Percentiles rank a stretch among this genome's conserved stretches.
Evolutionary conservation across 768 basidiomycete species (phyloP).

Genomic region (Amanita thiersii): DNA sequence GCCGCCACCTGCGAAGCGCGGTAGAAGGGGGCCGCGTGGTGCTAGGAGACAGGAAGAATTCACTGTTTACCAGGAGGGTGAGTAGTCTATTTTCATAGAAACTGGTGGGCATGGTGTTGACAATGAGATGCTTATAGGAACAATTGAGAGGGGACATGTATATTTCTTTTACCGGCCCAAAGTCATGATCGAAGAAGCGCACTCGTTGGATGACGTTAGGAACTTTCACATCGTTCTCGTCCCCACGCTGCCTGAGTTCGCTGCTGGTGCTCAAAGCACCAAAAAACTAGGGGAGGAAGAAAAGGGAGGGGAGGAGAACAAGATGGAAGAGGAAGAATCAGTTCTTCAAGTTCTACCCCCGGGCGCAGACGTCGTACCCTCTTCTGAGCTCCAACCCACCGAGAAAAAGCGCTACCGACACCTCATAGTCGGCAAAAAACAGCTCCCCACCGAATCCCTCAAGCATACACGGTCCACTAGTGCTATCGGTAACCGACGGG

Average conservation of each 20-base stretch:
- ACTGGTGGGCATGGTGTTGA: constrained; percentile 10
- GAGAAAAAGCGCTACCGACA: constrained; percentile 41
- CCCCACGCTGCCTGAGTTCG: constrained; percentile 42
- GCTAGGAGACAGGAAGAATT: constrained; percentile 15
- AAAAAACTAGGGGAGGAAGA: no score
- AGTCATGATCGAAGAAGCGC: constrained; percentile 41
- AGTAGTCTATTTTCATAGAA: constrained; percentile 7
- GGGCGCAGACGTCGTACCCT: constrained; percentile 45
- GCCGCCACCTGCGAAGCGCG: no score
- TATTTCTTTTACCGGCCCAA: constrained; percentile 62
- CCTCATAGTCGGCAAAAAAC: constrained; percentile 51
- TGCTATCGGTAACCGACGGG: constrained; percentile 24
- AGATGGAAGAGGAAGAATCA: constrained; percentile 10
- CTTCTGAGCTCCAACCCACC: constrained; percentile 22
- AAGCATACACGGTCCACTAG: constrained; percentile 19
- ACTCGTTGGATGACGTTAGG: constrained; percentile 49
- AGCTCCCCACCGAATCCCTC: constrained; percentile 30
- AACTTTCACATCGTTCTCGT: constrained; percentile 55
- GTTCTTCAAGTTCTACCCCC: constrained; percentile 31
- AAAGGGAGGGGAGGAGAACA: constrained; percentile 4
- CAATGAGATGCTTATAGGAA: constrained; percentile 28
- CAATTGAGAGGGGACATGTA: constrained; percentile 51
- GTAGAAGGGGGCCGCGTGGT: constrained; percentile 12
- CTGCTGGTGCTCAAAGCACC: constrained; percentile 10
- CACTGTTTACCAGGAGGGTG: constrained; percentile 9